Percentiles rank a stretch among this genome's conserved stretches.
Conservation (phyloP, 148 eudicot genomes). For the Chenopodium formosanum region DNA sequence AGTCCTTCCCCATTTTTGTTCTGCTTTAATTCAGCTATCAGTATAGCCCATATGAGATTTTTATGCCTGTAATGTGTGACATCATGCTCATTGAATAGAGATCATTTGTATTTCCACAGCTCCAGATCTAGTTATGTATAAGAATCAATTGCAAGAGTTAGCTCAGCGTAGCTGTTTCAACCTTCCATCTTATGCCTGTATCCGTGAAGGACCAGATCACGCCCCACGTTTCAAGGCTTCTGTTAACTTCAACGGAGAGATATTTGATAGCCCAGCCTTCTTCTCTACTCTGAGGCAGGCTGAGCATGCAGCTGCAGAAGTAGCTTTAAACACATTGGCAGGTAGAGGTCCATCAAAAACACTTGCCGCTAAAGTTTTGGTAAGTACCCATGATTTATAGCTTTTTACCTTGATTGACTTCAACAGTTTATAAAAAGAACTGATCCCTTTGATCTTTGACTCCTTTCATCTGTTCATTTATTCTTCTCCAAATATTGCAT, state of each 20-base stretch:
- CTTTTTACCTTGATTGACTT: not conserved
- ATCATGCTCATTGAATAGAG: not conserved
- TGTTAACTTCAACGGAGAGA: constrained; percentile 57
- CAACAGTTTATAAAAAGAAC: no score
- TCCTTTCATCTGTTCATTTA: not conserved
- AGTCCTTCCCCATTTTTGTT: not conserved
- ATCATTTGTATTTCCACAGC: not conserved
- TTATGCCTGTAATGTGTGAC: not conserved
- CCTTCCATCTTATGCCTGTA: constrained; percentile 55
- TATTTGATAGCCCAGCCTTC: constrained; percentile 49
- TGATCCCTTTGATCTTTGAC: no score
- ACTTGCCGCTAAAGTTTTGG: constrained; percentile 56
- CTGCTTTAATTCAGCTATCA: not conserved
- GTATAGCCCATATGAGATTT: not conserved
- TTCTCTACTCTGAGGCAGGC: constrained; percentile 54
- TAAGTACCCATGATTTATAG: constrained; percentile 10
- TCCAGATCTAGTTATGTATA: constrained; percentile 40
- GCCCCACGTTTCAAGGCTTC: constrained; percentile 57
- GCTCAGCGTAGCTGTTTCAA: constrained; percentile 66
- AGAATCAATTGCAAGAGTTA: constrained; percentile 60
- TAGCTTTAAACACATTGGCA: constrained; percentile 51
- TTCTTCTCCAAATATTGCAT: not conserved
- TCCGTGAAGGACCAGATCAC: constrained; percentile 65
- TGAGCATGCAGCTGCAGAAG: constrained; percentile 67
- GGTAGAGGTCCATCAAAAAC: constrained; percentile 50